Conservation (phyloP, 768 basidiomycete genomes). For the Boletus rubroflammeus region DNA sequence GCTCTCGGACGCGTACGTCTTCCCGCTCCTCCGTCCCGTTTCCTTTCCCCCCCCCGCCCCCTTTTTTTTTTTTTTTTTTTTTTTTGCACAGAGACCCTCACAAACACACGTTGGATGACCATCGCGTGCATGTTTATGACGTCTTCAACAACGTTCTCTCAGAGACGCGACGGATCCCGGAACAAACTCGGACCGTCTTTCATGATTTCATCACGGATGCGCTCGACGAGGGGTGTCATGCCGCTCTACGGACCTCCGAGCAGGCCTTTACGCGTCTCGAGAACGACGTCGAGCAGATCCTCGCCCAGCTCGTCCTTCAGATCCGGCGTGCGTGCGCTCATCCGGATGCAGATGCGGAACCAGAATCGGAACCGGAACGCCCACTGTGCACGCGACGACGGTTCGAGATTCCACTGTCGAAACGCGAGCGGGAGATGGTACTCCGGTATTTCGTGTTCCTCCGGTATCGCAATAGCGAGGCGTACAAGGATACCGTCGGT, state of each 20-base stretch:
- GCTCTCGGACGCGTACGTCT: constrained; percentile 42
- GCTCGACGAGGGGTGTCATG: constrained; percentile 35
- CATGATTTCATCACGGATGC: constrained; percentile 36
- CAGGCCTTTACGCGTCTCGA: constrained; percentile 43
- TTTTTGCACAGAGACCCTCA: constrained; percentile 30
- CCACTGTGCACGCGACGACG: constrained; percentile 8
- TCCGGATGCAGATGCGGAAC: background rate
- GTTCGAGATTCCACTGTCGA: constrained; percentile 21
- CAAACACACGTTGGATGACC: constrained; percentile 32
- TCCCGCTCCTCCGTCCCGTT: too few relatives aligned
- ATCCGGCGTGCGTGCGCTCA: constrained; percentile 16
- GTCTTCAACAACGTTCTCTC: constrained; percentile 48
- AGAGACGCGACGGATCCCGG: constrained; percentile 41
- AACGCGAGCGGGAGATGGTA: constrained; percentile 35
- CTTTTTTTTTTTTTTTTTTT: background rate
- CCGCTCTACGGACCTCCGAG: constrained; percentile 41
- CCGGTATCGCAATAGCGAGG: constrained; percentile 53
- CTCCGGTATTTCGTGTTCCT: constrained; percentile 53
- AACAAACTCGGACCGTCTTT: constrained; percentile 38
- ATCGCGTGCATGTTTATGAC: constrained; percentile 50
- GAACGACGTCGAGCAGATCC: constrained; percentile 36
- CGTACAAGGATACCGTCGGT: constrained; percentile 40
- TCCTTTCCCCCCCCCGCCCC: too few relatives aligned
- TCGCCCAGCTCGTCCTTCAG: constrained; percentile 34
- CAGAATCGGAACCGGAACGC: background rate